Evolutionary conservation across 352 stramenopile species (phyloP), one percentile per base, ranked within the genome.

Genomic region (Pythium plurisporium): DNA sequence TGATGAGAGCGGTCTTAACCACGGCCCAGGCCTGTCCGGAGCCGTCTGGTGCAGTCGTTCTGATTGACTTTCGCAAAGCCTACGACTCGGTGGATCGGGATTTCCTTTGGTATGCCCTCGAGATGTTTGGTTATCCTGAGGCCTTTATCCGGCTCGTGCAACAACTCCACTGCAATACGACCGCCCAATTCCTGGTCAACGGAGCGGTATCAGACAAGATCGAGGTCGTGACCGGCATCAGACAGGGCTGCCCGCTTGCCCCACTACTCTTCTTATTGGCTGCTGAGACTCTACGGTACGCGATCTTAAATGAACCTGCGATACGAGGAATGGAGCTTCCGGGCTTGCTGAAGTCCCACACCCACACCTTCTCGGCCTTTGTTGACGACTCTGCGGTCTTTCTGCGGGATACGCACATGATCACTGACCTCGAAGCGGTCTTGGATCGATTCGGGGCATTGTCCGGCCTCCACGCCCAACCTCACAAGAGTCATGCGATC

Each of bases 311-410:
- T 1, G 22, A 46, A 1, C 20, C 14, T 3, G 0, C 7, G 5
- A 11, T 64, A 0, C 1, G 23, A 1, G 56, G 56, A 2, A 64
- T 64, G 14, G 1, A 2, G 0, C 17, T 64, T 3, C 40, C 17
- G 2, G 43, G 44, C 4, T 10, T 30, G 5, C 4, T 34, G 2
- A 1, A 22, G 10, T 9, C 46, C 25, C n/a, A 53, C 19, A 12
- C 31, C 5, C 50, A 62, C 41, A 37, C 29, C 12, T 51, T 62
- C 1, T 61, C 59, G 14, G 60, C 51, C 0, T 69, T 72, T 45
- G 65, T 72, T 1, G 60, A 72, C 25, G 65, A 72, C 47, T 56
- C 59, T 0, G 40, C 44, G 1, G 45, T 64, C 1, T 69, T 51
- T 27, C n/a, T 71, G 2, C 10, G n/a, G 1, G 4, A 47, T 8